A percentile compares a stretch with the other conserved stretches of the same genome.
These are phyloP conservation scores for Mrakia blollopis DNA, from an alignment of 768 basidiomycete species.

Conservation along the genomic window DNA sequence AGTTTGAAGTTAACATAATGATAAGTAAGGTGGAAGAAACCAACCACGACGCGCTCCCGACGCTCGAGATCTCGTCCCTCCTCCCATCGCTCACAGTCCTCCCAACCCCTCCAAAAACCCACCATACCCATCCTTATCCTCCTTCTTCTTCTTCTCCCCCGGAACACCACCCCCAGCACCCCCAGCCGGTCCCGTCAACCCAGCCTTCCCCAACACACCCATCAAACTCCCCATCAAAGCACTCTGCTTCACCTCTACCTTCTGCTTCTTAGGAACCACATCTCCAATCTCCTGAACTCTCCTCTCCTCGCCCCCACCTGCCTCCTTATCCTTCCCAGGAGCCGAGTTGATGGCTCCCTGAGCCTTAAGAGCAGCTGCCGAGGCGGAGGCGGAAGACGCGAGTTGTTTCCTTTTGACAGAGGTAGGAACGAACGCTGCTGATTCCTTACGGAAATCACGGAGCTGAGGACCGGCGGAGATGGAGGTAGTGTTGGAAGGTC, in stretches of 20 bases:
- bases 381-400: background rate
- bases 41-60: background rate
- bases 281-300: background rate
- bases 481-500: conserved; percentile 58
- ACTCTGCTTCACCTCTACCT: conserved; percentile 14
- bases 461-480: conserved; percentile 80
- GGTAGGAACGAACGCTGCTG: conserved; percentile 82
- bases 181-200: conserved; percentile 1
- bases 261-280: conserved; percentile 3
- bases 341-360: background rate
- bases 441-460: conserved; percentile 91
- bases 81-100: background rate
- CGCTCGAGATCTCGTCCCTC: background rate
- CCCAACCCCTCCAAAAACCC: conserved; percentile 19
- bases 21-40: too few species aligned
- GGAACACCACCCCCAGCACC: background rate
- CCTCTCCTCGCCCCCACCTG: background rate
- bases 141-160: conserved; percentile 26
- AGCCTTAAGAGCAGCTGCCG: background rate
- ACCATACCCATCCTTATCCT: conserved; percentile 21
- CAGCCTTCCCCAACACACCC: conserved; percentile 29
- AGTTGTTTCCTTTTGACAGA: conserved; percentile 64
- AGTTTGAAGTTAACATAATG: too few species aligned
- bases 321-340: background rate
- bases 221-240: conserved; percentile 21